Base-by-base conservation (phyloP, 73 alveolate genomes). In the Loxodes magnus region DNA sequence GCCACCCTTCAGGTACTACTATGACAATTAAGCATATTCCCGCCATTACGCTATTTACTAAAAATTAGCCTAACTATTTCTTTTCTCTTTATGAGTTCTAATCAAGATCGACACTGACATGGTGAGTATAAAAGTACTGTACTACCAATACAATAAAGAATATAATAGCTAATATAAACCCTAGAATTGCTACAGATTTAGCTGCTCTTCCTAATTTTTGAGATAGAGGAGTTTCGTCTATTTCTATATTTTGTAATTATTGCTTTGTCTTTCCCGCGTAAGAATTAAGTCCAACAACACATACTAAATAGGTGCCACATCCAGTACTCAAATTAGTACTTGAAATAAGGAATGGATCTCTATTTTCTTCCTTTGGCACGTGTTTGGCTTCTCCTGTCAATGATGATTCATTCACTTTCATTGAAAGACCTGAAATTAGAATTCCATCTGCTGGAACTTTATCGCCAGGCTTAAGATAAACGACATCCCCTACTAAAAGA, bases 1-100 rank as follows among this genome's bases (percentile, higher is more conserved):
- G 97, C 4, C 87, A 74, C n/a, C 97, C 98, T 78, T 91, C 98
- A 33, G 97, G 98, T 19, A 88, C 94, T 22, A 96, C 96, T 22
- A 91, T 96, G 20, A 87, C 96, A 26, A 91, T 71, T 16, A 91
- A 79, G 10, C 96, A 70, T 30, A 91, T 74, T 34, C 93, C 91
- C 31, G 84, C 59, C 42, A 79, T 64, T 22, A 91, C 42, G 46
- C 65, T 53, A 57, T 62, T 24, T 43, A 56, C 63, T 33, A 46
- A 64, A 12, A 9, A n/a, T n/a, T n/a, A n/a, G n/a, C n/a, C n/a
- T n/a, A n/a, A n/a, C n/a, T n/a, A n/a, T n/a, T n/a, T n/a, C n/a
- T n/a, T n/a, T n/a, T n/a, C n/a, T n/a, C n/a, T n/a, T n/a, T n/a
- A n/a, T n/a, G n/a, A n/a, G n/a, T n/a, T n/a, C n/a, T n/a, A n/a